Base-by-base conservation (phyloP, 805 yeast species). In the Jamesozyma lodderae region DNA sequence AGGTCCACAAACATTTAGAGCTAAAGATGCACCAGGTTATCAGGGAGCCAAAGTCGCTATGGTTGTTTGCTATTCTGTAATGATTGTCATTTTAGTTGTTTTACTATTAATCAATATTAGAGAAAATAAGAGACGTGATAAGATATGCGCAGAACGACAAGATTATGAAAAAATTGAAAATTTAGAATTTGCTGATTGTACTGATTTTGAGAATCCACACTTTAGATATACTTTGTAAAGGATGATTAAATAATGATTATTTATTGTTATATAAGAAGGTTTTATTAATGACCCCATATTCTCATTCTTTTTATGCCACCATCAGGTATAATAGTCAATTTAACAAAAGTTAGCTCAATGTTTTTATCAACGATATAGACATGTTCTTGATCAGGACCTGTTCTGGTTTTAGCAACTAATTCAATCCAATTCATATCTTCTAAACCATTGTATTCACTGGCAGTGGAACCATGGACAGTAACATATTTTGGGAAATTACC, bases 261-360 rank as follows among this genome's bases (percentile, higher is more conserved):
- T 22, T 22, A 10, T 7, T 22, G 7, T 10, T 8, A 22, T 10
- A 22, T 10, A 22, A 22, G 18, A 10, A 19, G 16, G 20, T 8
- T 29, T 14, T 27, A 20, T 15, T 42, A 56, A 28, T 36, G 30
- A 7, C 96, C 97, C 52, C 75, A 73, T 20, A 88, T 92, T 47
- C 95, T 74, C 27, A 90, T 64, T 58, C 98, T 75, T 69, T 90
- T 90, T 40, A 87, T 85, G 43, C 98, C 98, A 35, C 98, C 98
- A 57, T 90, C 98, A 17, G 98, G 98, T 47, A 87, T 81, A 59
- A 90, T 81, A 8, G 83, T 76, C 48, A 90, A 60, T 52, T 78
- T 76, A 22, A 87, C 83, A 57, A 87, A 95, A 8, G 87, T 73
- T 50, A 59, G 74, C 1, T 60, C 53, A 14, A 68, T 59, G 4